phyloP scores from a whole-genome alignment of 1,139 yeast species.

The Scheffersomyces illinoinensis region DNA sequence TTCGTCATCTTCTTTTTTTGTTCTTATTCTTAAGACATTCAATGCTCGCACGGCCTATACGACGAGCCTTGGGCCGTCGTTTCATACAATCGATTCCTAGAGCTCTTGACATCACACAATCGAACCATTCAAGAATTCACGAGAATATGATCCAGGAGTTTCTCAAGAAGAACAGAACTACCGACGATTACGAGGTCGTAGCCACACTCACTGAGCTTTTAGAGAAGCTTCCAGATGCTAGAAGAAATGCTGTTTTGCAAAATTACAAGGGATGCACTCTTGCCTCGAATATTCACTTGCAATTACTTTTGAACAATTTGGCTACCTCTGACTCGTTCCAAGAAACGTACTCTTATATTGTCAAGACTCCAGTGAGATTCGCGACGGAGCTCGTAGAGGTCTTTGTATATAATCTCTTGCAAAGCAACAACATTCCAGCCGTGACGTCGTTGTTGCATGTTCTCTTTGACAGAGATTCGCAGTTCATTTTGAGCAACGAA shows the following conservation, averaged over 20 bases:
- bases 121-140: not conserved
- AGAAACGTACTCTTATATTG: not conserved
- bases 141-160: not conserved
- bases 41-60: not conserved
- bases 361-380: not conserved
- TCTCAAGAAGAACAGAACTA: not conserved
- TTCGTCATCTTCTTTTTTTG: not conserved
- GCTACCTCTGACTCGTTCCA: not conserved
- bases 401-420: constrained; percentile 20
- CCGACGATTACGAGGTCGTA: not conserved
- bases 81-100: not conserved
- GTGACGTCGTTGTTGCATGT: constrained; percentile 27
- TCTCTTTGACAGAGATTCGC: constrained; percentile 9
- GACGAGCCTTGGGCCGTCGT: not conserved
- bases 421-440: constrained; percentile 16
- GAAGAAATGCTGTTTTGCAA: not conserved
- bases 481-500: constrained; percentile 32
- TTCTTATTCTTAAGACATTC: not conserved
- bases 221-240: constrained; percentile 1
- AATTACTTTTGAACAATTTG: not conserved
- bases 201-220: not conserved
- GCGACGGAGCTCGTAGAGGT: constrained; percentile 18
- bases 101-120: not conserved
- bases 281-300: not conserved
- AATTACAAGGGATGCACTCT: not conserved